Evolutionary conservation across 345 rosid genomes (phyloP).

Genomic region (Pelargonium nanum): DNA sequence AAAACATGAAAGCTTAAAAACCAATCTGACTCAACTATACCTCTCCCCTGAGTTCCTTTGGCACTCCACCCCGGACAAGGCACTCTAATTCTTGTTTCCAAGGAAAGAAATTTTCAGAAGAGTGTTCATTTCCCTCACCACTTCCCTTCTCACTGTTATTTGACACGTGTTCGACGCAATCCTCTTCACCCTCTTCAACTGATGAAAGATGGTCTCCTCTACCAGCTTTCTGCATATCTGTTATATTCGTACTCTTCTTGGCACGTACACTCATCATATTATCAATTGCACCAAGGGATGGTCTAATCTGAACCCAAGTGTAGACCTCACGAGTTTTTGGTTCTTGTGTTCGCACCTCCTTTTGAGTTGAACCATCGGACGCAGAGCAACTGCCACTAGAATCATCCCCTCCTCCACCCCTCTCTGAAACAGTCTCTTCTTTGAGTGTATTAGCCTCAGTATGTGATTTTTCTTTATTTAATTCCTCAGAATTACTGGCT

Average conservation of each 20-base stretch:
- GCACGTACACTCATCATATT: slow-evolving; percentile 62
- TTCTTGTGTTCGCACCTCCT: slow-evolving; percentile 30
- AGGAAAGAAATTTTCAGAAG: slow-evolving; percentile 37
- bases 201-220: slow-evolving; percentile 29
- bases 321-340: slow-evolving; percentile 25
- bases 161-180: slow-evolving; percentile 24
- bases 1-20: background rate
- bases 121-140: slow-evolving; percentile 12
- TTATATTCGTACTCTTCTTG: slow-evolving; percentile 29
- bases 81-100: slow-evolving; percentile 79
- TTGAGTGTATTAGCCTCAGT: slow-evolving; percentile 14
- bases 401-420: slow-evolving; percentile 13
- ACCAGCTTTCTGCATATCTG: slow-evolving; percentile 15
- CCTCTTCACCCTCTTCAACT: slow-evolving; percentile 30
- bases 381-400: background rate
- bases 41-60: slow-evolving; percentile 94
- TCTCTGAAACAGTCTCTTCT: slow-evolving; percentile 17
- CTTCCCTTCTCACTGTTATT: slow-evolving; percentile 17
- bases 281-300: slow-evolving; percentile 53
- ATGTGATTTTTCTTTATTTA: slow-evolving; percentile 14
- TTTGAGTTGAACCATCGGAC: slow-evolving; percentile 3
- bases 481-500: slow-evolving; percentile 17
- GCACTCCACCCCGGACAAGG: slow-evolving; percentile 91
- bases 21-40: slow-evolving; percentile 15
- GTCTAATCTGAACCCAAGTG: slow-evolving; percentile 57